These are phyloP conservation scores for Arxiozyma telluris DNA, from an alignment of 1,139 yeast species.

Conservation along the genomic window DNA sequence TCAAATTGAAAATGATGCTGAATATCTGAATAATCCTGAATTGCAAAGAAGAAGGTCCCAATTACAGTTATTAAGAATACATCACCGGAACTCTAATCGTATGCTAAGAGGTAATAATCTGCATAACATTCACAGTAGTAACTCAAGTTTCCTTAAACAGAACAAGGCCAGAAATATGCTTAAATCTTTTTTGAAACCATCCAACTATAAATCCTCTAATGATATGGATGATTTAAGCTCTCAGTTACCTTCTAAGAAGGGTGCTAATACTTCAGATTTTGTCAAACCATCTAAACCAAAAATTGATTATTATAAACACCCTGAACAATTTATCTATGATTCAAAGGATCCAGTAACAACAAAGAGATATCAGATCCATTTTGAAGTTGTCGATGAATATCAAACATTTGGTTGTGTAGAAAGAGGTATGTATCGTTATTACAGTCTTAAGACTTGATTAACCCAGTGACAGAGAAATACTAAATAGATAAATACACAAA, in stretches of 20 bases:
- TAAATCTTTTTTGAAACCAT: not conserved
- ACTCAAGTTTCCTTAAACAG: not conserved
- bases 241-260: not conserved
- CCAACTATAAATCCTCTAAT: not conserved
- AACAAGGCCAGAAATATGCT: not conserved
- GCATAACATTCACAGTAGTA: not conserved
- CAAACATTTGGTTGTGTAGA: constrained; percentile 61
- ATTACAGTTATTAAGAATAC: constrained; percentile 18
- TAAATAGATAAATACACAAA: not conserved
- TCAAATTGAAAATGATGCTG: constrained; percentile 22
- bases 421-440: constrained; percentile 65
- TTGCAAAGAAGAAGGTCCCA: constrained; percentile 30
- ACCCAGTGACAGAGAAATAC: too few relatives aligned
- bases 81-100: not conserved
- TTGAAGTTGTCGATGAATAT: constrained; percentile 34
- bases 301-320: constrained; percentile 16
- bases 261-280: not conserved
- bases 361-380: constrained; percentile 21
- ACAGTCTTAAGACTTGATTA: constrained; percentile 35
- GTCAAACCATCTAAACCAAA: constrained; percentile 4
- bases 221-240: not conserved
- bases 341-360: constrained; percentile 21
- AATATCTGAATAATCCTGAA: constrained; percentile 25
- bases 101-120: not conserved
- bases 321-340: constrained; percentile 23